Base-by-base conservation (phyloP, 2,329 filamentous ascomycete species). In the Aspergillus sp. region DNA sequence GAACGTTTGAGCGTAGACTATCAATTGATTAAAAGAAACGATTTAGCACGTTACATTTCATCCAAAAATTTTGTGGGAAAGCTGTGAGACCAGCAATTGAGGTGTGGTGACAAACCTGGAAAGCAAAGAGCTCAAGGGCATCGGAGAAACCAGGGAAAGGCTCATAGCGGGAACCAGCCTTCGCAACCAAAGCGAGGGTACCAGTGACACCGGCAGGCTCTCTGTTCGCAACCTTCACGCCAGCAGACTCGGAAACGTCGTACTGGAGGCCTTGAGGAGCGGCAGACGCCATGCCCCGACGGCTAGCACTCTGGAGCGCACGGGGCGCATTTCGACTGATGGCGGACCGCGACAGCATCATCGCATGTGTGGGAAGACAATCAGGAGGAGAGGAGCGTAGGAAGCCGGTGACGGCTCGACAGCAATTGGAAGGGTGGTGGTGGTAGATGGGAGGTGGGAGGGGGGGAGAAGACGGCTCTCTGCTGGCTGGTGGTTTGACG, bases 121-220 rank as follows among this genome's bases (percentile, higher is more conserved):
- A 99, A 65, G 96, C 93, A 82, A 96, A 99, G 77, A 91, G 90
- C 82, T 95, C 90, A 66, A 99, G 85, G 58, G 90, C 93, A 73
- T 93, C 89, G 64, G 93, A 89, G 77, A 97, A 84, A 65, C 95
- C 95, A 63, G 95, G 95, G 66, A 90, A 84, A 64, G 90, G 86
- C 82, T 99, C 88, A 79, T 93, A 98, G 77, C 95, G 85, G 64
- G 93, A 96, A 72, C 95, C 95, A 63, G 92, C 95, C 84, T 96
- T 96, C 67, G 93, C 87, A 74, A 99, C 91, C 65, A 99, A 79
- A 56, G 93, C 92, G 66, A 99, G 84, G 73, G 91, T 96, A 62
- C 93, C 92, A 62, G 93, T 96, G 66, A 92, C 90, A 63, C 91
- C 91, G 63, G 90, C 85, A 71, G 91, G 84, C 78, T 98, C 93